Percentiles rank a stretch among this genome's conserved stretches.
These are phyloP conservation scores for Suhomyces kunorum DNA, from an alignment of 1,139 yeast species.

Conservation along the genomic window DNA sequence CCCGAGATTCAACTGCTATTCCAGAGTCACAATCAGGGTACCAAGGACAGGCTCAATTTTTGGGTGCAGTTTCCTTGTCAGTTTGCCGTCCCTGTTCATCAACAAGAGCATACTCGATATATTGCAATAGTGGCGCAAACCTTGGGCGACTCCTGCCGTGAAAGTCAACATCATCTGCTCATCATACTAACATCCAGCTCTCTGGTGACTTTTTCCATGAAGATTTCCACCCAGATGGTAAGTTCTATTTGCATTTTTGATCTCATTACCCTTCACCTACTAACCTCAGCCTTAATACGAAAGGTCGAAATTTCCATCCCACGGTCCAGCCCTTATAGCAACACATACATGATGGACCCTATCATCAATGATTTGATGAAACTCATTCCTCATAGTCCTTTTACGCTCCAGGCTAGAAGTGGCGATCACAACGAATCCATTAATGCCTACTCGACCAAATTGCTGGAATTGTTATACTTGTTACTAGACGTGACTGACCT, in stretches of 20 bases:
- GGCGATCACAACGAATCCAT: slow-evolving; percentile 18
- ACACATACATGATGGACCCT: slow-evolving; percentile 27
- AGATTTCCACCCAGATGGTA: slow-evolving; percentile 27
- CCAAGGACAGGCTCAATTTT: not conserved
- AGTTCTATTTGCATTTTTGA: slow-evolving; percentile 13
- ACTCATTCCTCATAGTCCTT: slow-evolving; percentile 30
- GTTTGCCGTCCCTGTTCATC: no score
- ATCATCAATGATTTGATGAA: slow-evolving; percentile 35
- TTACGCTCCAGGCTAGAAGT: slow-evolving; percentile 6
- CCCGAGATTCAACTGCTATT: not conserved
- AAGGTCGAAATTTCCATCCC: slow-evolving; percentile 18
- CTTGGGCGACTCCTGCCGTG: no score
- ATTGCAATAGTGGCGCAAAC: no score
- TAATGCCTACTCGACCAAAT: slow-evolving; percentile 28
- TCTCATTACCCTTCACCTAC: not conserved
- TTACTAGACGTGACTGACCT: slow-evolving; percentile 30
- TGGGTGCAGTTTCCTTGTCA: no score
- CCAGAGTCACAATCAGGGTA: not conserved
- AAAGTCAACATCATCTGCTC: no score
- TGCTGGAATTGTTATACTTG: slow-evolving; percentile 32
- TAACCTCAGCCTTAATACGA: slow-evolving; percentile 19
- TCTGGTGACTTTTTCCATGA: slow-evolving; percentile 7
- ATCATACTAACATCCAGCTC: slow-evolving; percentile 9
- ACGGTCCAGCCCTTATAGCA: slow-evolving; percentile 14
- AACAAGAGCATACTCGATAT: no score